Conservation (phyloP, 208 protist genomes). For the Crithidia brevicula region DNA sequence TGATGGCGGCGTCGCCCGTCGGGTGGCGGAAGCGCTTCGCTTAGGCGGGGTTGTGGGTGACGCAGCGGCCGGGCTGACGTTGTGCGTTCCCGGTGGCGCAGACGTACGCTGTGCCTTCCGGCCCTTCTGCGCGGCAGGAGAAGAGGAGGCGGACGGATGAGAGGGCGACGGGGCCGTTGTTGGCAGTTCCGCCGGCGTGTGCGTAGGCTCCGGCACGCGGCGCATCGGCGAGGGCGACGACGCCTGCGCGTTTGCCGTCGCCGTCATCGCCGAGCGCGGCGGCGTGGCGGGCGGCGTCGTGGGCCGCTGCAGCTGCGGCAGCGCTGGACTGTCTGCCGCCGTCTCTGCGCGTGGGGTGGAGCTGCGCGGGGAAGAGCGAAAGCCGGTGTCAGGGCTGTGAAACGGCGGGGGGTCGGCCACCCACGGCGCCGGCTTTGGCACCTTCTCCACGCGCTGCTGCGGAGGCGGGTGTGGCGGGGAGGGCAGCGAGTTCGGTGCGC, state of each 20-base stretch:
- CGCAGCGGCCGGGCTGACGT: no score
- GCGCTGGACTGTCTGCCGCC: not conserved
- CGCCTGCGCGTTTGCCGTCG: not conserved
- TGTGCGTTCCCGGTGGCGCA: no score
- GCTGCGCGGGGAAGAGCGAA: not conserved
- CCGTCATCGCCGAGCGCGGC: not conserved
- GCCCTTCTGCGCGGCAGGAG: no score
- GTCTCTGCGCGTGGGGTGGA: not conserved
- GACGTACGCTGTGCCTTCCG: not conserved
- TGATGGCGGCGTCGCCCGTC: no score
- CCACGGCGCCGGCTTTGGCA: not conserved
- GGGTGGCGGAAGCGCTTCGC: no score
- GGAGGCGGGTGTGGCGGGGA: not conserved
- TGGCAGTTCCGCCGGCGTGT: not conserved
- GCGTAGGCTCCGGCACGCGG: not conserved
- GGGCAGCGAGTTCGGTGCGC: not conserved
- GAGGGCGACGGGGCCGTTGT: not conserved
- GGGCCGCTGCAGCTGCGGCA: constrained; percentile 4
- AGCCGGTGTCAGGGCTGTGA: not conserved
- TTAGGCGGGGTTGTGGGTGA: no score
- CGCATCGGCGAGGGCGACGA: not conserved
- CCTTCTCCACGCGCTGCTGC: not conserved
- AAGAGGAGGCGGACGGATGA: no score
- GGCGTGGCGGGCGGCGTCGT: not conserved
- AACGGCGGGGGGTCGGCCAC: not conserved